Conservation (phyloP, 768 basidiomycete genomes). For the Tricholoma flavovirens region DNA sequence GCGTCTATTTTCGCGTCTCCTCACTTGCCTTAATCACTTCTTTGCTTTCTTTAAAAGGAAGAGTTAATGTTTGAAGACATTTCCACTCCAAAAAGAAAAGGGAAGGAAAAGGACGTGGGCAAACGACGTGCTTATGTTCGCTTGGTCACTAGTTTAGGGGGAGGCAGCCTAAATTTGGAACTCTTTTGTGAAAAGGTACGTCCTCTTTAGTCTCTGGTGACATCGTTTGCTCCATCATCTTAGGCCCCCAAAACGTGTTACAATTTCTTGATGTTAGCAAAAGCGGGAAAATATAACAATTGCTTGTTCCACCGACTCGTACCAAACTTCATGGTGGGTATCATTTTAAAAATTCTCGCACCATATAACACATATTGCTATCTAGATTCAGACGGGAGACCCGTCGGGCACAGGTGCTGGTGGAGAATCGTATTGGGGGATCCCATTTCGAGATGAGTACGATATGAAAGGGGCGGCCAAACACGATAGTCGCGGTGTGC, state of each 20-base stretch:
- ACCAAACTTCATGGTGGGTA: conserved; percentile 86
- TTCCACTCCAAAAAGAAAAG: conserved; percentile 73
- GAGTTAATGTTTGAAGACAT: conserved; percentile 98
- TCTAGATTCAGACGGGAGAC: conserved; percentile 94
- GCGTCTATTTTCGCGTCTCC: conserved; percentile 9
- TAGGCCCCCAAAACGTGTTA: conserved; percentile 98
- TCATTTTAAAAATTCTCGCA: background rate
- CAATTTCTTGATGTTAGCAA: conserved; percentile 93
- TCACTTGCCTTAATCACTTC: background rate
- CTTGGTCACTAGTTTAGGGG: conserved; percentile 91
- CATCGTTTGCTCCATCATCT: background rate
- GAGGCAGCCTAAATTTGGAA: conserved; percentile 75
- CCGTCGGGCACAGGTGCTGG: conserved; percentile 95
- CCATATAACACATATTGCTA: conserved; percentile 2
- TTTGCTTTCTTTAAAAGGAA: conserved; percentile 45
- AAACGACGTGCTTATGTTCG: conserved; percentile 92
- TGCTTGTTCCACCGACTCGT: conserved; percentile 89
- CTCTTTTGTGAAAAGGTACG: conserved; percentile 83
- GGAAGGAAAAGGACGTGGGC: conserved; percentile 90
- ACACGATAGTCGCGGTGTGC: conserved; percentile 75
- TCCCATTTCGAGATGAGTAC: conserved; percentile 92
- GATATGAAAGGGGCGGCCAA: conserved; percentile 84
- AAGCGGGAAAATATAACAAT: conserved; percentile 84
- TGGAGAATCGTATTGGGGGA: conserved; percentile 91
- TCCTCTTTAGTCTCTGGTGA: background rate